Evolutionary conservation across 2,329 filamentous ascomycete genomes (phyloP), one percentile per base, ranked within the genome.

Genomic region (Curvularia sp.): DNA sequence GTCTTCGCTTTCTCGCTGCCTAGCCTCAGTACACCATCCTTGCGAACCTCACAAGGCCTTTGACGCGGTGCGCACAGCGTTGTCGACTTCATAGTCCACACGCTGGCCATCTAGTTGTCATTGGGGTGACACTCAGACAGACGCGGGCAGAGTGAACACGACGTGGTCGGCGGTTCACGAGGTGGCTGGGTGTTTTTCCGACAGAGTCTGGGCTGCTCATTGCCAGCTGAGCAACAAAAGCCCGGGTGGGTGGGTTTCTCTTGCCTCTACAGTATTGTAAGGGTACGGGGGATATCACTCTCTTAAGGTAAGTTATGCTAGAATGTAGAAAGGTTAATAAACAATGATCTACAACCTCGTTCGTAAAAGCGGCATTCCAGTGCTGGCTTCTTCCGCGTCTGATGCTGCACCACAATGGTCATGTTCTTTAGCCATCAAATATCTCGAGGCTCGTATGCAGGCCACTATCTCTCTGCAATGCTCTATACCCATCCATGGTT

Each of bases 11-110:
- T 27, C 43, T 38, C 28, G 48, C 49, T 32, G 51, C 21, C 48
- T 48, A 13, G 52, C 48, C 49, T 57, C 59, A 60, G 62, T 54
- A 30, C 51, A 53, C 60, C 57, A 63, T 65, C 62, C 62, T 64
- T 64, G 61, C 54, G 59, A 64, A 57, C 18, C 46, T 58, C 53
- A 52, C 53, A 51, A 63, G 62, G 54, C 64, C 60, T 58, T 57
- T 56, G 51, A 53, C 49, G 45, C 48, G 43, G 52, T 52, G 47
- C 52, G 53, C 48, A 42, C 36, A 23, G 39, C 49, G 53, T 53
- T 41, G 52, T 57, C 32, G 48, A 59, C 61, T 41, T 47, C 49
- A 57, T 5, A 30, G 49, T 43, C 42, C 54, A 61, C 51, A 47
- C 57, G 57, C 47, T 57, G 59, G 60, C 49, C 38, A 41, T 34